Evolutionary conservation across 1,284 basidiomycete species (phyloP), one percentile per base, ranked within the genome.

Genomic region (Tylopilus sp.): DNA sequence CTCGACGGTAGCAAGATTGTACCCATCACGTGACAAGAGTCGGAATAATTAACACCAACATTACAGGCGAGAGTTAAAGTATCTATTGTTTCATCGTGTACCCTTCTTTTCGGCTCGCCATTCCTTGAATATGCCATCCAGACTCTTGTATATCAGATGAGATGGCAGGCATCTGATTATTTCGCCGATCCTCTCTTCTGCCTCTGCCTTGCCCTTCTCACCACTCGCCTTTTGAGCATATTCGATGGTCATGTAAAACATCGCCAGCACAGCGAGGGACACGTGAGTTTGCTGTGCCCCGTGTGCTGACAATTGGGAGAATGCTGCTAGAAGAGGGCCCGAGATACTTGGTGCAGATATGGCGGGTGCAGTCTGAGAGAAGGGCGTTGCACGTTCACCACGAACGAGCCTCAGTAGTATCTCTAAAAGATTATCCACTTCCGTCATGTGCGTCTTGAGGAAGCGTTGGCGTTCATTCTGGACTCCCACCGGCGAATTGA

Each of bases 101-200:
- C 85, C 83, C 71, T 88, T 90, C 74, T 88, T 90, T 62, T 89
- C 86, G 47, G 82, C 82, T 61, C 83, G 77, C 92, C 92, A 94
- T 70, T 95, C 92, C 68, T 90, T 91, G 74, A 93, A 96, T 65
- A 96, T 90, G 41, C 90, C 90, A 73, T 97, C 94, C 69, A 96
- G 72, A 62, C 88, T 91, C 74, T 92, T 92, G 73, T 90, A 88
- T 60, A 94, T 80, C 65, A 95, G 76, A 66, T 92, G 88, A 25
- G 83, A 84, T 20, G 94, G 94, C 58, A 98, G 70, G 65, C 83
- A 88, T 63, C 91, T 81, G 60, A 97, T 89, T 62, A 97, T 92
- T 73, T 96, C 93, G 9, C 88, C 88, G 33, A 94, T 81, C 59
- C 85, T 84, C 58, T 86, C 86, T 67, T 94, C 87, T 9, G 87